A percentile compares a stretch with the other conserved stretches of the same genome.
phyloP scores from a whole-genome alignment of 495 filamentous ascomycete species.

The Xylaria scruposa region DNA sequence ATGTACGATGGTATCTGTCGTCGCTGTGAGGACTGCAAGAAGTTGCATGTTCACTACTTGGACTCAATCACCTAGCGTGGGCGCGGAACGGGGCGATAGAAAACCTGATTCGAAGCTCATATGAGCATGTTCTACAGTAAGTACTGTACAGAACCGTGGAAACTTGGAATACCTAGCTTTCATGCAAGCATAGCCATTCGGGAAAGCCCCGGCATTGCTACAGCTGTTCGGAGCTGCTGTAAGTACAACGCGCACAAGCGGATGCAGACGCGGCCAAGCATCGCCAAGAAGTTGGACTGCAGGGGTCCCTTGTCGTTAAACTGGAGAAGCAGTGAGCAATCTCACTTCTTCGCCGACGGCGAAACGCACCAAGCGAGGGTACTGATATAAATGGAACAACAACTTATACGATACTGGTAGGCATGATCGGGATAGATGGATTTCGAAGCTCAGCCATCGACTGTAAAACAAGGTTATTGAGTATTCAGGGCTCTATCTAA shows the following conservation, averaged over 20 bases:
- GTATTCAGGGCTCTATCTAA: not conserved
- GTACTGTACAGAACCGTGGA: not conserved
- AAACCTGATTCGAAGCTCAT: conserved; percentile 11
- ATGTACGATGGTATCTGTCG: not conserved
- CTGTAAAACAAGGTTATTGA: not conserved
- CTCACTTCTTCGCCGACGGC: conserved; percentile 4
- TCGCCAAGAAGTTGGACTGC: not conserved
- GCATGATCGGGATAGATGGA: not conserved
- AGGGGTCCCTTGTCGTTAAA: not conserved
- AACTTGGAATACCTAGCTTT: conserved; percentile 8
- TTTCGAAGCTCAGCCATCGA: not conserved
- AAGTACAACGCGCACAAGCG: conserved; percentile 20
- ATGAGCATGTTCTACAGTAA: not conserved
- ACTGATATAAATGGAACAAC: conserved; percentile 3
- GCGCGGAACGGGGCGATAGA: not conserved
- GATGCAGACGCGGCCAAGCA: conserved; percentile 30
- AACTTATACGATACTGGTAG: not conserved
- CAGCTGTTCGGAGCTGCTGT: not conserved
- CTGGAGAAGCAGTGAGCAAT: not conserved
- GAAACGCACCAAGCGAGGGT: conserved; percentile 2
- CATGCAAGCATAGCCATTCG: conserved; percentile 15
- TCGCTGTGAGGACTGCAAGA: not conserved
- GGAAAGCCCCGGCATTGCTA: conserved; percentile 8
- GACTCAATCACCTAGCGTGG: not conserved
- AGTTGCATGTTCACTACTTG: not conserved